phyloP scores from a whole-genome alignment of 176 grass and related monocot species.

The Phyllostachys edulis region DNA sequence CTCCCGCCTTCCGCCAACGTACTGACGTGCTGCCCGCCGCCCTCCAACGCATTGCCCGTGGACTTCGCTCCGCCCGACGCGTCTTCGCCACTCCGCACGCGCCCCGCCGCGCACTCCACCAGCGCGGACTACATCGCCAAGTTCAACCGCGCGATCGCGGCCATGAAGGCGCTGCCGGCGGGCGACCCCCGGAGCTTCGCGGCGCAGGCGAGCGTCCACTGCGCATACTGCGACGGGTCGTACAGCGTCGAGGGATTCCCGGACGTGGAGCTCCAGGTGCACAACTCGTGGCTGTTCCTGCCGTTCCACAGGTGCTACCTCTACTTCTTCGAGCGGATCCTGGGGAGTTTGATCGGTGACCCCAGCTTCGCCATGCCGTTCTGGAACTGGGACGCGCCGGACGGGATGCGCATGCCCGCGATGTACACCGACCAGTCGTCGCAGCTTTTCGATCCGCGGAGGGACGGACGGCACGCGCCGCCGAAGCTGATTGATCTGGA shows the following conservation, averaged over 20 bases:
- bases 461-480: constrained; percentile 37
- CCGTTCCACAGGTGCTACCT: constrained; percentile 63
- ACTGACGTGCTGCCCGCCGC: constrained; percentile 25
- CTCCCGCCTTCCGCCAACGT: not conserved
- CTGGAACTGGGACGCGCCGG: constrained; percentile 71
- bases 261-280: constrained; percentile 41
- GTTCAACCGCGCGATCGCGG: constrained; percentile 50
- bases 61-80: constrained; percentile 39
- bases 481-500: constrained; percentile 45
- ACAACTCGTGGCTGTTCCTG: constrained; percentile 64
- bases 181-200: constrained; percentile 64
- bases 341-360: constrained; percentile 55
- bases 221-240: constrained; percentile 60
- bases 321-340: constrained; percentile 63
- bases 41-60: not conserved
- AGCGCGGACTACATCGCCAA: constrained; percentile 49
- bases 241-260: constrained; percentile 54
- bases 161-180: constrained; percentile 54
- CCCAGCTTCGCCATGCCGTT: constrained; percentile 47
- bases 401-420: constrained; percentile 51
- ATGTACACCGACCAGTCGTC: constrained; percentile 44
- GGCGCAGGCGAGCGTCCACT: constrained; percentile 56
- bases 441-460: constrained; percentile 42
- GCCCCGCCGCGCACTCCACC: constrained; percentile 52
- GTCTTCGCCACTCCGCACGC: constrained; percentile 43